These are phyloP conservation scores for Thymus mandschuricus DNA, from an alignment of 257 asterid species.

Conservation along the genomic window DNA sequence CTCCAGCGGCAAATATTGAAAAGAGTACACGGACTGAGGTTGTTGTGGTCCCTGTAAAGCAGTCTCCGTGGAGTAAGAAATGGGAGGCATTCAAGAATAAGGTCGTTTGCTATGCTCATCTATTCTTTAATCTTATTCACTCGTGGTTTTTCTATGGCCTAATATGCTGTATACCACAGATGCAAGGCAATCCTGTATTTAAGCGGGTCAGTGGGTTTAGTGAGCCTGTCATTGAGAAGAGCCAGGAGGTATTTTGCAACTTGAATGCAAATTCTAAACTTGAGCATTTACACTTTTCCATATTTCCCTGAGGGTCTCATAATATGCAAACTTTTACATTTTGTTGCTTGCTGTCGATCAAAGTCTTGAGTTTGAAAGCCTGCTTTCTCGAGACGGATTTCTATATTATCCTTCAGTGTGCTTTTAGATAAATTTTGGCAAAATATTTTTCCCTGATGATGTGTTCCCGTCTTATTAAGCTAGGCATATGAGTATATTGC, in stretches of 20 bases:
- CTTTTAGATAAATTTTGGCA: no score
- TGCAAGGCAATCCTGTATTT: conserved; percentile 75
- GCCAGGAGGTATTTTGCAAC: conserved; percentile 75
- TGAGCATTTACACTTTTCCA: no score
- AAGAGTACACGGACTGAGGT: conserved; percentile 80
- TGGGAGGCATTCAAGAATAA: conserved; percentile 80
- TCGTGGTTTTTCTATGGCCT: conserved; percentile 12
- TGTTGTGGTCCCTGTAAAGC: conserved; percentile 70
- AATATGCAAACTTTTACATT: no score
- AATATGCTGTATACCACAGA: conserved; percentile 47
- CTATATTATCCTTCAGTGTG: no score
- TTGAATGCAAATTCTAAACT: conserved; percentile 2
- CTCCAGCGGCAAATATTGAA: conserved; percentile 58
- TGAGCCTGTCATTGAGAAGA: conserved; percentile 79
- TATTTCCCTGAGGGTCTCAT: no score
- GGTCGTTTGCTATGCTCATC: conserved; percentile 43
- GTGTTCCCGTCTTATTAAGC: no score
- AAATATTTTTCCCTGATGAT: no score
- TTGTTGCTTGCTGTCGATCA: no score
- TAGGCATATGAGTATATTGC: no score
- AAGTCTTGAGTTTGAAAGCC: background rate
- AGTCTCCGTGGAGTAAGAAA: conserved; percentile 79
- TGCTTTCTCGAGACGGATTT: no score
- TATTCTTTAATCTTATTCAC: conserved; percentile 12
- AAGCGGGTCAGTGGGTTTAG: conserved; percentile 70